Base-by-base conservation (phyloP, 441 rosid genomes). In the Syzygium syzygioides region DNA sequence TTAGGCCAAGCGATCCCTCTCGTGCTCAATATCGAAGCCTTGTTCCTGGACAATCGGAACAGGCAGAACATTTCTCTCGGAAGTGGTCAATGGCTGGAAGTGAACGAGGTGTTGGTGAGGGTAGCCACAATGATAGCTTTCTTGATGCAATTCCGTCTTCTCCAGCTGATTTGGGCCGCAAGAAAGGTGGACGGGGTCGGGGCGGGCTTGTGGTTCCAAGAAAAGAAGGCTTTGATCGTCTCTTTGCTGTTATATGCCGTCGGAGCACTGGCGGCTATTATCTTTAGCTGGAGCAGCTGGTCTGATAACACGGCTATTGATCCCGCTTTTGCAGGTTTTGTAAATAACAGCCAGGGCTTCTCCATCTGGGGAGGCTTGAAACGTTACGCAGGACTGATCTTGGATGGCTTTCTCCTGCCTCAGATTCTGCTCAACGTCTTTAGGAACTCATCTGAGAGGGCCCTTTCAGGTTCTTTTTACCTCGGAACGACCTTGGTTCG, bases 371-470 rank as follows among this genome's bases (percentile, higher is more conserved):
- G 66, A 66, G 76, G 52, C 19, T 86, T 88, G 85, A 93, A 64
- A 55, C 55, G 86, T 7, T 92, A 88, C 52, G 89, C 90, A 2
- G 92, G 91, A 52, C 71, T 91, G 25, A 86, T 92, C 87, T 89
- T 89, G 30, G 91, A 91, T 79, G 92, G 92, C 53, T 91, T 93
- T 55, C 90, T 93, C 45, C 28, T 90, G 50, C 93, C 93, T 23
- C 93, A 91, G 86, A 88, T 93, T 83, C 88, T 92, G 68, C 87
- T 90, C 88, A 92, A 90, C 87, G 62, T 90, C 14, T 90, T 92
- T 87, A 48, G 59, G 37, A 88, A 90, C 90, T 92, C 89, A 2
- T 87, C 30, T 48, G 91, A 91, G 87, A 88, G 64, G 25, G 83
- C 88, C 55, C 91, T 93, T 64, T 93, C 93, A 13, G 13, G 30